Evolutionary conservation across 371 early-diverging fungal genomes (phyloP).

Genomic region (Blastocladiella emersonii): DNA sequence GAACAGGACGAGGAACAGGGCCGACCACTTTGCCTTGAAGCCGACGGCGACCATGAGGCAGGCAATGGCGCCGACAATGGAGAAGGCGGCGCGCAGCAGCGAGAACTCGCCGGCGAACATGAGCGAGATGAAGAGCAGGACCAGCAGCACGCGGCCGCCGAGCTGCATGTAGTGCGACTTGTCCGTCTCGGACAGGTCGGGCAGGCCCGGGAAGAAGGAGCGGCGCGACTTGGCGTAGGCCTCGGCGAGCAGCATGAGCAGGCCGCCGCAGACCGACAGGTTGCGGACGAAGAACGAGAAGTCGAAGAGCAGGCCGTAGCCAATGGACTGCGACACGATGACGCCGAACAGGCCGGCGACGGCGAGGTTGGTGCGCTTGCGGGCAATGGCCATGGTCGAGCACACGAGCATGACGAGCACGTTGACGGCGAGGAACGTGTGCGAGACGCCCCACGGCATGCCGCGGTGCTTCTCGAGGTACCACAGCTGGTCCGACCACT

Average conservation of each 20-base stretch:
- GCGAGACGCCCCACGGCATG: conserved; percentile 60
- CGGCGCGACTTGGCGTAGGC: conserved; percentile 37
- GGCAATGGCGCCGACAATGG: conserved; percentile 62
- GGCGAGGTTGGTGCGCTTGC: conserved; percentile 62
- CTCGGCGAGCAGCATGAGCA: conserved; percentile 86
- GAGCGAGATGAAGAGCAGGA: conserved; percentile 79
- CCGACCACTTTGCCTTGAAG: conserved; percentile 91
- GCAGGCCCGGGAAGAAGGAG: conserved; percentile 75
- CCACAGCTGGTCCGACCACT: conserved; percentile 73
- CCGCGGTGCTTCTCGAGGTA: conserved; percentile 63
- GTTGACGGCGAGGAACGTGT: conserved; percentile 69
- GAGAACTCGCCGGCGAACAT: conserved; percentile 73
- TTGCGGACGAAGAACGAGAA: conserved; percentile 77
- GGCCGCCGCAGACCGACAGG: conserved; percentile 81
- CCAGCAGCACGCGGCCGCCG: conserved; percentile 78
- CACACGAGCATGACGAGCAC: conserved; percentile 65
- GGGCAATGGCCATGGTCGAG: conserved; percentile 60
- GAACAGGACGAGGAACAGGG: conserved; percentile 78
- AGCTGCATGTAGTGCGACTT: conserved; percentile 73
- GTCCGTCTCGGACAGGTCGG: conserved; percentile 62
- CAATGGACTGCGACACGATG: conserved; percentile 72
- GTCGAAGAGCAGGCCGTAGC: conserved; percentile 86
- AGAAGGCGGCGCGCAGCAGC: conserved; percentile 47
- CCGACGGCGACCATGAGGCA: conserved; percentile 91
- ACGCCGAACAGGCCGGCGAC: conserved; percentile 65